Evolutionary conservation across 2,329 filamentous ascomycete species (phyloP).

Genomic region (Phyllosticta ampelicida): DNA sequence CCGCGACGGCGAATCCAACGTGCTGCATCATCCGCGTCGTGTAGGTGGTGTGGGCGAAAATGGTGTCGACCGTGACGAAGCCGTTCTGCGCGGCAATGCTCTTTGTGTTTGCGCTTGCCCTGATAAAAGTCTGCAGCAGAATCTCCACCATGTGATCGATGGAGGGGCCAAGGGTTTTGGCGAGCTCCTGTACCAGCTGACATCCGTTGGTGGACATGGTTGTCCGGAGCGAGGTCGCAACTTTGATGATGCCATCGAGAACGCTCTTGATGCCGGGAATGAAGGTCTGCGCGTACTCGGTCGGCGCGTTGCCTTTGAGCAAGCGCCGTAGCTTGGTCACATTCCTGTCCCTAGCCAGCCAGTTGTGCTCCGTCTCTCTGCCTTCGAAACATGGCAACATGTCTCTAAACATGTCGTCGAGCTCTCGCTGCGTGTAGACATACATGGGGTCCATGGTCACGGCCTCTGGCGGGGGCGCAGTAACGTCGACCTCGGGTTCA

Average conservation of each 20-base stretch:
- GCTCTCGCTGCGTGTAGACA: constrained; percentile 70
- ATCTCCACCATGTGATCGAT: constrained; percentile 87
- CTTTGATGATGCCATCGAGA: constrained; percentile 82
- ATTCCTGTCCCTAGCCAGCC: constrained; percentile 75
- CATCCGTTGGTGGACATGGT: constrained; percentile 85
- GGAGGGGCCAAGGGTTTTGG: constrained; percentile 60
- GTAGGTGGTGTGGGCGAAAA: constrained; percentile 72
- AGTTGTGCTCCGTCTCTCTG: constrained; percentile 82
- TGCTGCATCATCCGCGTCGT: constrained; percentile 75
- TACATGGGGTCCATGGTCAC: constrained; percentile 71
- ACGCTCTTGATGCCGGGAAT: constrained; percentile 59
- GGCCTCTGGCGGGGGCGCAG: constrained; percentile 49
- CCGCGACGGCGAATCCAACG: constrained; percentile 67
- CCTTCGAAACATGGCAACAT: constrained; percentile 80
- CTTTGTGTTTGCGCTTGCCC: constrained; percentile 81
- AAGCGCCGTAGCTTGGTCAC: constrained; percentile 66
- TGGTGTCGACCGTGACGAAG: constrained; percentile 66
- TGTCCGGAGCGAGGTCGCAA: constrained; percentile 70
- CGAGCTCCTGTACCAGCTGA: constrained; percentile 73
- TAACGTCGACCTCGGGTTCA: constrained; percentile 40
- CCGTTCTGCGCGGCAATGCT: constrained; percentile 83
- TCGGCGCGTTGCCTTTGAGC: constrained; percentile 70
- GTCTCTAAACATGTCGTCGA: constrained; percentile 77
- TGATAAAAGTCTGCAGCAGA: constrained; percentile 78
- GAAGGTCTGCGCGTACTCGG: constrained; percentile 64